Evolutionary conservation across 2,329 filamentous ascomycete species (phyloP).

Genomic region (Penicillium sp.): DNA sequence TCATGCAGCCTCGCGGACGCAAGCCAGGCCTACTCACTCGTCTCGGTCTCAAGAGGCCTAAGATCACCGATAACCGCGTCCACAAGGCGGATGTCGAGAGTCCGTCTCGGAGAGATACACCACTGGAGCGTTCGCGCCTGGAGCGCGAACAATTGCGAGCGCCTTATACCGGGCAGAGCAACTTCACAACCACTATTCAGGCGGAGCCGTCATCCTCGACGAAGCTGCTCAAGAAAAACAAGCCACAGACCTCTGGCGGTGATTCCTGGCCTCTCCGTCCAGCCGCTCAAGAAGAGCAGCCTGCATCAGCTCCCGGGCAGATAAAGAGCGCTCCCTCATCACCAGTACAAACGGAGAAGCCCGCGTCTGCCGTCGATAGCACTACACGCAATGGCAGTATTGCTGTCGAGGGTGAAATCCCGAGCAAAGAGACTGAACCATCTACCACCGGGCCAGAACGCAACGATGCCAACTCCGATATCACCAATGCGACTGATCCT

Average conservation of each 20-base stretch:
- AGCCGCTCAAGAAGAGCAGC: conserved; percentile 1
- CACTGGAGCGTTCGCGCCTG: conserved; percentile 54
- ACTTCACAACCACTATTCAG: background rate
- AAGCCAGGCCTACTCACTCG: conserved; percentile 32
- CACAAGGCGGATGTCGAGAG: conserved; percentile 54
- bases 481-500: conserved; percentile 10
- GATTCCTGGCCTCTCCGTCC: conserved; percentile 27
- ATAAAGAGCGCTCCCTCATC: conserved; percentile 6
- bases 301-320: conserved; percentile 11
- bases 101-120: conserved; percentile 58
- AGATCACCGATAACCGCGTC: conserved; percentile 36
- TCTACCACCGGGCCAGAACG: conserved; percentile 4
- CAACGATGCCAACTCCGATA: conserved; percentile 13
- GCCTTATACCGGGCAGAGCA: background rate
- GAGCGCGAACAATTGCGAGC: conserved; percentile 39
- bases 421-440: conserved; percentile 9
- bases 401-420: conserved; percentile 9
- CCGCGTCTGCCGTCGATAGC: background rate
- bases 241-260: conserved; percentile 16
- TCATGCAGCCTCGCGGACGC: conserved; percentile 28
- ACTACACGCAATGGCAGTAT: conserved; percentile 8
- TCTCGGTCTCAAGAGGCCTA: conserved; percentile 29
- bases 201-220: conserved; percentile 12
- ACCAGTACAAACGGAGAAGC: conserved; percentile 1
- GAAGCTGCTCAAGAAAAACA: conserved; percentile 28